Evolutionary conservation across 2,329 filamentous ascomycete species (phyloP), one percentile per base, ranked within the genome.

Genomic region (Tolypocladium album): DNA sequence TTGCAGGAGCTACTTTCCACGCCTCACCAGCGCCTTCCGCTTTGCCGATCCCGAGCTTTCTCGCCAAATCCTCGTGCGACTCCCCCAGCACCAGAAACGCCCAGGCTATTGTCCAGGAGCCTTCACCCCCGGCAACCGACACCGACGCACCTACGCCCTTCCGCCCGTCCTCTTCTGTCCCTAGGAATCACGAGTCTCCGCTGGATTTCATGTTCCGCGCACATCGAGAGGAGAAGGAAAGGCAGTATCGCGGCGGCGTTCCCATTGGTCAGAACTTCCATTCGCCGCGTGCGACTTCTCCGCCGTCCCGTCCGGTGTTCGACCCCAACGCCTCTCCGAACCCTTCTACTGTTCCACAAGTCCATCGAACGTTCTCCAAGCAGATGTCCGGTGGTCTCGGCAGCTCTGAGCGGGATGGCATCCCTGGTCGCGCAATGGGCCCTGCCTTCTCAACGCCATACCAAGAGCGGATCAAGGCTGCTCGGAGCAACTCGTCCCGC

Each of bases 1-100:
- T 96, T 75, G 94, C 94, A 45, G 94, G 93, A 17, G 89, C 93
- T 40, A 95, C 92, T 6, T 99, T 97, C 72, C 92, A 97, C 73
- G 90, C 92, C 47, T 97, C 94, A 11, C 94, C 94, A 24, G 93
- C 92, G 1, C 89, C 94, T 0, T 95, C 92, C 11, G 87, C 91
- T 31, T 79, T 99, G 39, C 94, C 94, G 0, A 88, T 97, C 61
- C 94, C 94, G 13, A 95, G 88, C 69, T 96, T 97, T 72, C 84
- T 79, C 40, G 88, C 88, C 36, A 92, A 88, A 68, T 86, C 90
- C 0, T 80, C 89, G 15, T 86, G 87, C 4, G 87, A 88, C 60
- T 87, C 86, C 4, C 84, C 81, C 7, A 62, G 64, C 55, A 56
- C 64, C 47, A 65, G 56, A 67, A 73, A 61, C 66, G 75, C 60